Conservation (phyloP, 176 grass and related monocot species). For the Carex cristatella region DNA sequence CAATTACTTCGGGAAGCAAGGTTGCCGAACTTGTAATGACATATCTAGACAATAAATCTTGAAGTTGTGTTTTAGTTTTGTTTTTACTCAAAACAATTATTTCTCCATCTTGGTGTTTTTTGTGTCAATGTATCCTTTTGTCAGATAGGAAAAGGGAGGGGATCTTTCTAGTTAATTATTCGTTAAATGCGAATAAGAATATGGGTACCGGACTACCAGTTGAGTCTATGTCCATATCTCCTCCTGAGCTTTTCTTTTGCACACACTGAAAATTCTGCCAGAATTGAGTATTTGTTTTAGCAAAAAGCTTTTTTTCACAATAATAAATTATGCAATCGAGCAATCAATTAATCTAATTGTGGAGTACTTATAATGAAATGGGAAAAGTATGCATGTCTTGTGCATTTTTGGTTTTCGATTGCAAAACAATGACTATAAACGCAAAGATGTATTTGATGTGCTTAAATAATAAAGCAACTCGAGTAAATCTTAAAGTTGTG, state of each 20-base stretch:
- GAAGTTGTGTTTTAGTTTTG: constrained; percentile 6
- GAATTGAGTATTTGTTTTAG: background rate
- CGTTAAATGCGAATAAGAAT: background rate
- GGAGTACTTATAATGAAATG: background rate
- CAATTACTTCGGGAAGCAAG: constrained; percentile 78
- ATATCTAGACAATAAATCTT: constrained; percentile 37
- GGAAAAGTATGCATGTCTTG: background rate
- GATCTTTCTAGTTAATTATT: background rate
- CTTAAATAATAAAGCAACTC: too few relatives aligned
- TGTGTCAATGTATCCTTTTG: background rate
- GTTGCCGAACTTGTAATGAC: constrained; percentile 71
- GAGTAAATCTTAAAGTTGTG: background rate
- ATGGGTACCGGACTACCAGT: background rate
- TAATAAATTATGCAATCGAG: background rate
- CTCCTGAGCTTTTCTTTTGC: background rate
- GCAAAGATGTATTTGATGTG: too few relatives aligned
- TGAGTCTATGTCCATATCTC: background rate
- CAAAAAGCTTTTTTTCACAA: background rate
- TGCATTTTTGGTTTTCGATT: too few relatives aligned
- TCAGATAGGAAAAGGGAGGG: background rate
- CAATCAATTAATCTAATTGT: background rate
- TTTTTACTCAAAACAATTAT: background rate
- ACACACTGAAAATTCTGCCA: background rate
- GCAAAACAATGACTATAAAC: too few relatives aligned
- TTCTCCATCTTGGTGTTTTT: background rate